These are phyloP conservation scores for Periconia digitata DNA, from an alignment of 2,329 filamentous ascomycete species.

Conservation along the genomic window DNA sequence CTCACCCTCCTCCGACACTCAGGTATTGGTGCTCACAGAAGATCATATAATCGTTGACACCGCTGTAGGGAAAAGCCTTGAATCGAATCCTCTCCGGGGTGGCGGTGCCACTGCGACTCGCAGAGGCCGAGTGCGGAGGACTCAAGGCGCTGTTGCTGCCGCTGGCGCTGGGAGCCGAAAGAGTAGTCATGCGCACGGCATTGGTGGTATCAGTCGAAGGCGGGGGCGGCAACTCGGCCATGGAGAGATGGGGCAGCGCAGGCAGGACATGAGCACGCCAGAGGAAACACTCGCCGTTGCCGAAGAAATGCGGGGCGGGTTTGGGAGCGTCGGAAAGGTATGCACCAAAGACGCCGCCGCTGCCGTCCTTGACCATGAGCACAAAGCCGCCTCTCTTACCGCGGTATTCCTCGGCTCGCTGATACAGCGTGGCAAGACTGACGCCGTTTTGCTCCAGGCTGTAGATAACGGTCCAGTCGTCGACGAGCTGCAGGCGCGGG, in stretches of 20 bases:
- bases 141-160: slow-evolving; percentile 25
- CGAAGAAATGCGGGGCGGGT: slow-evolving; percentile 82
- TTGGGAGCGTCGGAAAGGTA: slow-evolving; percentile 90
- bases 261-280: slow-evolving; percentile 75
- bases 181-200: slow-evolving; percentile 62
- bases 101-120: slow-evolving; percentile 50
- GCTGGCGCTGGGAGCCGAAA: slow-evolving; percentile 31
- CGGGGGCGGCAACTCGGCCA: slow-evolving; percentile 64
- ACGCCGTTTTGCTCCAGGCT: slow-evolving; percentile 91
- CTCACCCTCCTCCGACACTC: slow-evolving; percentile 77
- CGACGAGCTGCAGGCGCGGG: slow-evolving; percentile 80
- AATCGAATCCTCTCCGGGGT: slow-evolving; percentile 81
- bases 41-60: slow-evolving; percentile 95
- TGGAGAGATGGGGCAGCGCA: slow-evolving; percentile 46
- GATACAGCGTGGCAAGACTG: slow-evolving; percentile 82
- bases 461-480: slow-evolving; percentile 85
- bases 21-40: slow-evolving; percentile 85
- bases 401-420: slow-evolving; percentile 69
- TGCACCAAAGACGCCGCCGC: slow-evolving; percentile 82
- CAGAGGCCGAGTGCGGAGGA: slow-evolving; percentile 28
- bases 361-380: slow-evolving; percentile 78
- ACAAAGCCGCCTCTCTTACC: slow-evolving; percentile 81
- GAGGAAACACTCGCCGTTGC: slow-evolving; percentile 93
- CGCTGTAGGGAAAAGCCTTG: slow-evolving; percentile 95
- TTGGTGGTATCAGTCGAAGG: slow-evolving; percentile 68